Base-by-base conservation (phyloP, 2,329 filamentous ascomycete species). In the Pezicula radicicola region DNA sequence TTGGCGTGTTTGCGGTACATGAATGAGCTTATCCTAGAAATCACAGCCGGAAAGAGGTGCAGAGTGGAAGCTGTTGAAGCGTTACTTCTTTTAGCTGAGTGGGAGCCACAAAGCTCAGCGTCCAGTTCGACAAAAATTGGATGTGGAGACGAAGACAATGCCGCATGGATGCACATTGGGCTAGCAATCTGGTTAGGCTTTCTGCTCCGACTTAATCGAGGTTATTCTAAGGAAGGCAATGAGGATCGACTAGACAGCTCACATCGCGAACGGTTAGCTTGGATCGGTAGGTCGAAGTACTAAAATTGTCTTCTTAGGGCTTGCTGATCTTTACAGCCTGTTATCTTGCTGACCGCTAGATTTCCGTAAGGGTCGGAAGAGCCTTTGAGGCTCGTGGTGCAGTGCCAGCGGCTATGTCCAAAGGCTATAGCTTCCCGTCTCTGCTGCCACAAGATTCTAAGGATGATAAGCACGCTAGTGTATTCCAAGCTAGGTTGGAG, bases 121-220 rank as follows among this genome's bases (percentile, higher is more conserved):
- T 58, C 55, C 3, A 53, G 58, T 37, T 54, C 49, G 6, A 83
- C 82, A 30, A 75, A 80, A 27, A 82, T 88, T 15, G 85, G 85
- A 0, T 78, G 85, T 52, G 85, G 85, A 13, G 85, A 89, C 63
- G 85, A 89, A 61, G 85, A 89, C 58, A 80, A 86, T 43, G 85
- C 86, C 40, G 84, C 85, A 0, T 89, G 85, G 85, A 88, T 88
- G 85, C 81, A 88, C 61, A 83, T 88, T 4, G 85, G 85, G 1
- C 74, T 86, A 18, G 85, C 85, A 1, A 70, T 89, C 13, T 77
- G 86, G 7, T 80, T 87, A 7, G 85, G 82, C 0, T 89, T 88
- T 62, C 85, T 87, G 46, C 78, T 88, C 15, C 80, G 82, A 1
- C 71, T 89, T 13, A 86, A 89, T 62, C 76, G 83, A 53, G 88